Base-by-base conservation (phyloP, 1,284 basidiomycete species). In the Stereum hirsutum region DNA sequence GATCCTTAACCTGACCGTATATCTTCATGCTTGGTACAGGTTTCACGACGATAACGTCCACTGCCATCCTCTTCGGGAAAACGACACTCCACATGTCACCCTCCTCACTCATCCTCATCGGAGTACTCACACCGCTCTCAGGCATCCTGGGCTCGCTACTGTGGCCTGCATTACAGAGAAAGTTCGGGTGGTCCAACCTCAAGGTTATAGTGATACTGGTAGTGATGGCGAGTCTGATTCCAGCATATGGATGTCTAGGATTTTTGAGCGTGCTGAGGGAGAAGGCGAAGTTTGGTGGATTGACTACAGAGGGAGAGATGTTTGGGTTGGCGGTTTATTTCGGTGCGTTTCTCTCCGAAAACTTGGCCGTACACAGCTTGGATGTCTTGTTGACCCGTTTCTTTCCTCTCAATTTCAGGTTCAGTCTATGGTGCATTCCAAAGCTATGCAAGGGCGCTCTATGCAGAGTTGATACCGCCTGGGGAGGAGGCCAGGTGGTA, bases 281-380 rank as follows among this genome's bases (percentile, higher is more conserved):
- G 39, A 67, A 47, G 66, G 61, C 15, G 54, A 53, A 24, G 49
- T 63, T 20, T 58, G 59, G 2, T 77, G 87, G 88, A 0, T 58
- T 95, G 47, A 84, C 81, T 6, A 85, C 81, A 0, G 75, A 78
- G 8, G 78, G 68, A 1, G 90, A 96, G 65, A 89, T 96, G 85
- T 94, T 81, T 57, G 78, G 64, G 0, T 66, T 94, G 3, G 85
- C 89, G 0, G 68, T 83, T 1, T 86, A 83, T 60, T 96, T 95
- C 52, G 91, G 91, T 66, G 40, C 35, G 44, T 36, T 20, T 15
- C 23, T 12, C 30, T 27, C 6, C 33, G 36, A 25, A 14, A 32
- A 61, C 46, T 8, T 36, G 33, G 28, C 8, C 48, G 44, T 19
- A 41, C 42, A 1, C 5, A 12, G 21, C 34, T 34, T 14, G 30